Percentiles rank a stretch among this genome's conserved stretches.
These are phyloP conservation scores for Xylariaceae sp. DNA, from an alignment of 2,329 filamentous ascomycete genomes.

Conservation along the genomic window DNA sequence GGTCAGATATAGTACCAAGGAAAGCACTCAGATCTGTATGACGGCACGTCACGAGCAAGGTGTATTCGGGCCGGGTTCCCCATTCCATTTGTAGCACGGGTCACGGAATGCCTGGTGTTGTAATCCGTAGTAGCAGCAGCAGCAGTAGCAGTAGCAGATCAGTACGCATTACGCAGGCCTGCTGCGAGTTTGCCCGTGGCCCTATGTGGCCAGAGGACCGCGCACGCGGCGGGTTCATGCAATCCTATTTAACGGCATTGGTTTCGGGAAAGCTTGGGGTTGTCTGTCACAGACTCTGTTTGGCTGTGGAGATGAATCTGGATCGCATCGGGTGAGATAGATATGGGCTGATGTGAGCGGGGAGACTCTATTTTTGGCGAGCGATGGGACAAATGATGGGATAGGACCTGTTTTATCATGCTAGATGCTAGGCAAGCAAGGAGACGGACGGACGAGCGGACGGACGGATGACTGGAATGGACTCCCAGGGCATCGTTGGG, in stretches of 20 bases:
- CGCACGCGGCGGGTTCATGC: not conserved
- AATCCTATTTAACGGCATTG: not conserved
- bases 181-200: too few species aligned
- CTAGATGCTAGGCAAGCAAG: not conserved
- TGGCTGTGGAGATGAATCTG: not conserved
- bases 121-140: too few species aligned
- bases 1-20: too few species aligned
- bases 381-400: not conserved
- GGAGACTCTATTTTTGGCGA: not conserved
- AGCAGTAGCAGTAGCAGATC: too few species aligned
- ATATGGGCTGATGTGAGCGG: not conserved
- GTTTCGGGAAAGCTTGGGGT: not conserved
- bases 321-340: not conserved
- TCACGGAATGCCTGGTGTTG: too few species aligned
- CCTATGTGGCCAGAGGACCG: not conserved
- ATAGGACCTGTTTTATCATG: not conserved
- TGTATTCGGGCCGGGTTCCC: not conserved
- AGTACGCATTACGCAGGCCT: too few species aligned
- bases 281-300: not conserved
- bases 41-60: not conserved
- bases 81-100: not conserved
- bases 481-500: too few species aligned
- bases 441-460: not conserved
- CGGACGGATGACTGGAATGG: not conserved
- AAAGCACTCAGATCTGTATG: not conserved